A percentile compares a stretch with the other conserved stretches of the same genome.
phyloP scores from a whole-genome alignment of 192 early-diverging fungal genomes.

The Phycomyces blakesleeanus region DNA sequence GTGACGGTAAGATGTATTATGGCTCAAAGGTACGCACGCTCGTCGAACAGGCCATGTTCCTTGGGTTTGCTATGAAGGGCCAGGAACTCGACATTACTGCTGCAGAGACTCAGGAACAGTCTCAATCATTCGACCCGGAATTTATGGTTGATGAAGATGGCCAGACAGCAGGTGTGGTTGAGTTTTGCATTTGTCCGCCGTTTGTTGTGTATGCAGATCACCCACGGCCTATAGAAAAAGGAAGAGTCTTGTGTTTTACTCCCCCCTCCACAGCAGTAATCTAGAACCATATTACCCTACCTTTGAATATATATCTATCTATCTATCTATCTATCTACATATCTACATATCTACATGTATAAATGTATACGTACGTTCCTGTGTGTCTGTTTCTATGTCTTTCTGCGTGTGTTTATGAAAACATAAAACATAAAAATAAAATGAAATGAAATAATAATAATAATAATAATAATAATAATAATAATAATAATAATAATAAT shows the following conservation, averaged over 20 bases:
- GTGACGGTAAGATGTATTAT: conserved; percentile 22
- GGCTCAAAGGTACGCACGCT: conserved; percentile 14
- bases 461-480: too few species aligned
- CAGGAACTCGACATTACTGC: conserved; percentile 37
- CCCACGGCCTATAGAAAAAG: conserved; percentile 24
- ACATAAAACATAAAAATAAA: too few species aligned
- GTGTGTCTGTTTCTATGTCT: too few species aligned
- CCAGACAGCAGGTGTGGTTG: conserved; percentile 25
- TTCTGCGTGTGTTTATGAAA: too few species aligned
- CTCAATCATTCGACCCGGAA: conserved; percentile 19
- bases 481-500: too few species aligned
- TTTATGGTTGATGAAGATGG: conserved; percentile 33
- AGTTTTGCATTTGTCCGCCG: conserved; percentile 34
- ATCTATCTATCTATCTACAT: neutral
- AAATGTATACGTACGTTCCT: neutral
- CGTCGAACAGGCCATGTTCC: conserved; percentile 19
- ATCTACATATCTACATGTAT: neutral
- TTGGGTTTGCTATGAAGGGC: conserved; percentile 31
- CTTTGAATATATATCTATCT: neutral
- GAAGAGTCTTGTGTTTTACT: conserved; percentile 25
- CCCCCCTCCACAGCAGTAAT: neutral
- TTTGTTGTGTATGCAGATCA: conserved; percentile 19
- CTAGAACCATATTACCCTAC: neutral
- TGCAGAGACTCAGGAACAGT: conserved; percentile 18
- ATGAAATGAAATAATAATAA: too few species aligned